A percentile compares a stretch with the other conserved stretches of the same genome.
phyloP scores from a whole-genome alignment of 2,329 filamentous ascomycete genomes.

The Helminthosporium solani region DNA sequence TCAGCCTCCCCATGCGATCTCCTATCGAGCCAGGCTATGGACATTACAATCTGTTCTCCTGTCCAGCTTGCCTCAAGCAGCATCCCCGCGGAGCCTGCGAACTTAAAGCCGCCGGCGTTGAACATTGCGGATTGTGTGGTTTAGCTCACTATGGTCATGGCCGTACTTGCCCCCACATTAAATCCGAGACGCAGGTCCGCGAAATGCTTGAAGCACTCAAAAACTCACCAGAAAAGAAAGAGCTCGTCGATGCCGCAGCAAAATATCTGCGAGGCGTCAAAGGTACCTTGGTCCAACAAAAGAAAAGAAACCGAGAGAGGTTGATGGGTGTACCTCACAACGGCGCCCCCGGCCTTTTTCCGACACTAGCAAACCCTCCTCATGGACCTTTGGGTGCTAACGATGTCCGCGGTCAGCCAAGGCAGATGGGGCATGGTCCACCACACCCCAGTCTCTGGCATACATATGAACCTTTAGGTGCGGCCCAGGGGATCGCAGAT shows the following conservation, averaged over 20 bases:
- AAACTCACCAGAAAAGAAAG: constrained; percentile 56
- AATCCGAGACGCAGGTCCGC: constrained; percentile 62
- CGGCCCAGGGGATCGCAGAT: constrained; percentile 8
- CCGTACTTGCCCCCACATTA: constrained; percentile 62
- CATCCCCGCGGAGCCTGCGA: constrained; percentile 62
- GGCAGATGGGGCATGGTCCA: neutral
- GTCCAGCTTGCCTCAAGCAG: constrained; percentile 55
- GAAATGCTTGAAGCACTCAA: constrained; percentile 65
- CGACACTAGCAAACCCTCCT: neutral
- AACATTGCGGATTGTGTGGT: constrained; percentile 63
- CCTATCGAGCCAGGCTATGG: constrained; percentile 25
- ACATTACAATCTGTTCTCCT: constrained; percentile 35
- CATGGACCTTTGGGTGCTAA: neutral
- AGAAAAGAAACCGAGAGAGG: constrained; percentile 46
- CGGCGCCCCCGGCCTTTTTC: neutral
- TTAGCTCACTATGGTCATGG: constrained; percentile 61
- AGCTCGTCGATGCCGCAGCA: constrained; percentile 55
- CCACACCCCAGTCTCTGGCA: neutral
- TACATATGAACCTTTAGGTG: neutral
- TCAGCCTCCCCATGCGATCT: constrained; percentile 27
- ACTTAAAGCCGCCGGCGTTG: constrained; percentile 59
- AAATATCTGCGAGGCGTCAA: constrained; percentile 61
- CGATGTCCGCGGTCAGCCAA: too few species aligned
- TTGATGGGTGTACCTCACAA: neutral
- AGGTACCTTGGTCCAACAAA: constrained; percentile 55